Base-by-base conservation (phyloP, 768 basidiomycete genomes). In the Suillus clintonianus region DNA sequence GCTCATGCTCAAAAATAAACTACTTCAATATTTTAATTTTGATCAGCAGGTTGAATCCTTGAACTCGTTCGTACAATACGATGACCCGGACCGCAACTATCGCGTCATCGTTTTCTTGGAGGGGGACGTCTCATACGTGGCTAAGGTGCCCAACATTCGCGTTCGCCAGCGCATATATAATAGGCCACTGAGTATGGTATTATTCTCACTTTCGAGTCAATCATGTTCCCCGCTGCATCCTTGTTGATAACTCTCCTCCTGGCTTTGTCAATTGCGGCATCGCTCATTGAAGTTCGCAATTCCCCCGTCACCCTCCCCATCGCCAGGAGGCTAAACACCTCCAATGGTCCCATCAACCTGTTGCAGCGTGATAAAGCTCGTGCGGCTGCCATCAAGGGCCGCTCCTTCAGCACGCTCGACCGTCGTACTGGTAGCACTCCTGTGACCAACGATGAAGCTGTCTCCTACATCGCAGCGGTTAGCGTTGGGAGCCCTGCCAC, bases 401-500 rank as follows among this genome's bases (percentile, higher is more conserved):
- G 72, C 41, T 77, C 77, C 17, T 60, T 17, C 32, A 70, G 70
- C 64, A 57, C 63, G 2, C 59, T 71, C 8, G 60, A 61, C 48
- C 64, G 69, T 45, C 67, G 63, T 34, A 30, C 62, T 27, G 42
- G 66, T 55, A 76, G 72, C 60, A 74, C 77, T 27, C 68, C 80
- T 24, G 78, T 82, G 42, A 79, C 80, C 64, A 83, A 84, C 65
- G 69, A 67, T 59, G 69, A 67, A 58, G 76, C 69, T 22, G 72
- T 80, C 39, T 66, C 71, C 10, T 70, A 67, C 59, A 39, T 74
- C 60, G 76, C 82, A 2, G 65, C 76, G n/a, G 77, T 87, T 34
- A 82, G 80, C 11, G 79, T 89, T 32, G 88, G 88, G 53, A 82
- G 68, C 63, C 87, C 86, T 1, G 72, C 83, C 19, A 87, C 84